Evolutionary conservation across 257 asterid genomes (phyloP), one percentile per base, ranked within the genome.

Genomic region (Sherardia arvensis): DNA sequence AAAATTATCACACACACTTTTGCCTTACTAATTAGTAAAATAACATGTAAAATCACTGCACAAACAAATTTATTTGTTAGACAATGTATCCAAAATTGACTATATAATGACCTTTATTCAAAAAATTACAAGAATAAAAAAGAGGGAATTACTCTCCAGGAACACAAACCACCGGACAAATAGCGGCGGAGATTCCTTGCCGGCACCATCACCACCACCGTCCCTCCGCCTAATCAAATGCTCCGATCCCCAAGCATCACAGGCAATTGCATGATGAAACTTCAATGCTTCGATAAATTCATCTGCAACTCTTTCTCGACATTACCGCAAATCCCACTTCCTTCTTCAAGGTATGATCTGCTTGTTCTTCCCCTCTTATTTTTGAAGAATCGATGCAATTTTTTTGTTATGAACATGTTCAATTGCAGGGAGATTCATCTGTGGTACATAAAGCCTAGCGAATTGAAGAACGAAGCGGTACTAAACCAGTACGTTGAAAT

Each of bases 381-480:
- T n/a, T n/a, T n/a, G n/a, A n/a, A n/a, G 14, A 54, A 36, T 57
- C 29, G 26, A 29, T 59, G 18, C 25, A 33, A 38, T 22, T 40
- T 10, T 22, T 60, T 20, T 26, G 26, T 5, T 30, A 10, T 6
- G 2, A 30, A 18, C 12, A 20, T 10, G 51, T 55, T 47, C 36
- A 22, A 4, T 68, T 62, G 63, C 72, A 90, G 97, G 85, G 96
- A 85, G 68, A 74, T 87, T 53, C 97, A 90, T 85, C 69, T 90
- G 51, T 90, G 97, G 97, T 90, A 84, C 66, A 79, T 85, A 18
- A 78, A 72, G 29, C 96, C 96, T 51, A 62, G 79, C 49, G 88
- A 88, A 78, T 90, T 88, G 73, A 83, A 77, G 75, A 70, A 77
- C 49, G 83, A 86, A 70, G 56, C 84, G 1, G 69, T 91, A 66